Evolutionary conservation across 139 green algal genomes (phyloP).

Genomic region (Haematococcus sp.): DNA sequence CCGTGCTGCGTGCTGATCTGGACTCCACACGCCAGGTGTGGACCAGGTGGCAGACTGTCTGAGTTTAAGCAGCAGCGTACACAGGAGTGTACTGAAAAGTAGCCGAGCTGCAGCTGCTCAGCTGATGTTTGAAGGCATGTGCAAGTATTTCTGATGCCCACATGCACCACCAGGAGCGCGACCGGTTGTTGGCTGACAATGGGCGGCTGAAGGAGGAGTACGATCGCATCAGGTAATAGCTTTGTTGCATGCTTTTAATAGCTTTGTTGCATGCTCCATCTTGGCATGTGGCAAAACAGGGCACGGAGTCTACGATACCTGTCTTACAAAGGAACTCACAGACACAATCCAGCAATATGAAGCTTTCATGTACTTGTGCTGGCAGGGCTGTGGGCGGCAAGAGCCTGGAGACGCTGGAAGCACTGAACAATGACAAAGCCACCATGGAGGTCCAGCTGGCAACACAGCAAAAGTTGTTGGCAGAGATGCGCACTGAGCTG

Average conservation of each 20-base stretch:
- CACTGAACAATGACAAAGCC: slow-evolving; percentile 51
- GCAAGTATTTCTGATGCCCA: background rate
- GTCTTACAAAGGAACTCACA: too few relatives aligned
- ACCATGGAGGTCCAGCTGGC: slow-evolving; percentile 54
- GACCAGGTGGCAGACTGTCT: too few relatives aligned
- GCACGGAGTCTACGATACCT: too few relatives aligned
- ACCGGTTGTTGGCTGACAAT: slow-evolving; percentile 29
- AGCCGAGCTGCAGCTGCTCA: background rate
- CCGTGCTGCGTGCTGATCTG: slow-evolving; percentile 45
- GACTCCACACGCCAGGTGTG: slow-evolving; percentile 27
- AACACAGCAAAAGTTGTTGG: slow-evolving; percentile 44
- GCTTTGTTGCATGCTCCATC: too few relatives aligned
- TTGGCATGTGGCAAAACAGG: too few relatives aligned
- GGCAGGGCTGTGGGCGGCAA: slow-evolving; percentile 36
- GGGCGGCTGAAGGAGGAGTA: slow-evolving; percentile 20
- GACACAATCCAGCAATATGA: too few relatives aligned
- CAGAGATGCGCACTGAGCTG: slow-evolving; percentile 49
- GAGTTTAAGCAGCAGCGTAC: too few relatives aligned
- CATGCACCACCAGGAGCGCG: slow-evolving; percentile 26
- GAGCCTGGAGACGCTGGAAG: slow-evolving; percentile 47
- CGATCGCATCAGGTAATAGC: slow-evolving; percentile 12
- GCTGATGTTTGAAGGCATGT: background rate
- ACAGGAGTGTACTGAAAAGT: too few relatives aligned
- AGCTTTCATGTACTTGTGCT: too few relatives aligned
- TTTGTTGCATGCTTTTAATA: too few relatives aligned